Base-by-base conservation (phyloP, 768 basidiomycete genomes). In the Lentinula sp. region DNA sequence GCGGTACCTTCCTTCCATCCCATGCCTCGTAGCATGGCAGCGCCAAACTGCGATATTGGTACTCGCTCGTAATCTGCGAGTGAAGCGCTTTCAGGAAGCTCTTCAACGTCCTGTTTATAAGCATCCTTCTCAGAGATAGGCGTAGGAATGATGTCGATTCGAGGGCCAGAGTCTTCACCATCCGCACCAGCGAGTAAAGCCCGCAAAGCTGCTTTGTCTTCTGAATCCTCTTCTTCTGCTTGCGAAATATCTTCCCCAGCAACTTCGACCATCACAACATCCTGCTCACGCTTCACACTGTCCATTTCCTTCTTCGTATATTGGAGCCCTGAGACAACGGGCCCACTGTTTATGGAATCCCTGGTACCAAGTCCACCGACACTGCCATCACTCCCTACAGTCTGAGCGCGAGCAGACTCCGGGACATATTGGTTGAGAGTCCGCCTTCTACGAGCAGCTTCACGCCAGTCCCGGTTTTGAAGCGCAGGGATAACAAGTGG, bases 21-120 rank as follows among this genome's bases (percentile, higher is more conserved):
- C 97, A 98, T 98, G 0, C 96, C 96, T 49, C 95, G 83, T 4
- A 97, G 79, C 66, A 98, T 82, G 6, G 97, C 97, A 4, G 90
- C 87, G 6, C 97, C 96, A 65, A 98, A 99, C 60, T 92, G 89
- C 5, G 90, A 87, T 15, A 99, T 87, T 0, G 97, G 97, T 0
- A 98, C 85, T 18, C 93, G 88, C 39, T 85, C 84, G 69, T 98
- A 99, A 72, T 95, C 96, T 0, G 91, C 87, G 16, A 91, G 73
- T 0, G 90, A 85, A 1, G 95, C 86, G 57, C 73, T 72, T 6
- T 90, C 89, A 0, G 93, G 93, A 5, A 96, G 82, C 13, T 87
- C 87, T 16, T 79, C 80, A 3, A 98, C 81, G 69, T 98, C 96
- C 71, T 93, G 86, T 61, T 83, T 83, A 68, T 90, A 86, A 0